Evolutionary conservation across 2,329 filamentous ascomycete species (phyloP).

Genomic region (Fusarium sp.): DNA sequence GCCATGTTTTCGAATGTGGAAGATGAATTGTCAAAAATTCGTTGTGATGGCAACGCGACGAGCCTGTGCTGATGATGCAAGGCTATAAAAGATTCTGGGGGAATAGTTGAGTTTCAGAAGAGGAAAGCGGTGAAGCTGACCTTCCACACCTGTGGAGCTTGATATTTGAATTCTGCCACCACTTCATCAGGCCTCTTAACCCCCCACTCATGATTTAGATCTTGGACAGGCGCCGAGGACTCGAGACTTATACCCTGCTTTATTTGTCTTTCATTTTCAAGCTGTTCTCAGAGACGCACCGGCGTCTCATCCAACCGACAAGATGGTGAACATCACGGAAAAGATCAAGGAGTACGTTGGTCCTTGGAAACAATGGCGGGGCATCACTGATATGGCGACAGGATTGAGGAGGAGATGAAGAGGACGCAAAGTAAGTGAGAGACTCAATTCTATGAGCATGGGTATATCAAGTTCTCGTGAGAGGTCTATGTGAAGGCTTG

Average conservation of each 20-base stretch:
- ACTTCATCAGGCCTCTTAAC: conserved; percentile 43
- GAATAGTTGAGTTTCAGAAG: conserved; percentile 21
- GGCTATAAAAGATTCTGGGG: conserved; percentile 44
- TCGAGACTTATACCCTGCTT: conserved; percentile 22
- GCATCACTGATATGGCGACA: conserved; percentile 54
- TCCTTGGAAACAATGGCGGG: conserved; percentile 2
- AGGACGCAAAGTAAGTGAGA: conserved; percentile 88
- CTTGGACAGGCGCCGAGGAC: conserved; percentile 23
- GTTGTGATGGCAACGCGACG: conserved; percentile 40
- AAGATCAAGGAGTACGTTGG: conserved; percentile 95
- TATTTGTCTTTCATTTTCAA: conserved; percentile 12
- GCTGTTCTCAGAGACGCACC: conserved; percentile 36
- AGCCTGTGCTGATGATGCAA: conserved; percentile 42
- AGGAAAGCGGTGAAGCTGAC: conserved; percentile 47
- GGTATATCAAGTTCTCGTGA: neutral
- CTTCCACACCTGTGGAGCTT: conserved; percentile 33
- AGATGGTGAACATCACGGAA: conserved; percentile 99
- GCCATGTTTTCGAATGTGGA: conserved; percentile 45
- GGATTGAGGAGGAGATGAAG: conserved; percentile 99
- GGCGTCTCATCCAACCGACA: conserved; percentile 49
- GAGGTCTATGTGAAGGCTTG: neutral
- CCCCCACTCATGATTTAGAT: conserved; percentile 46
- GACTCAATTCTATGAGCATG: neutral
- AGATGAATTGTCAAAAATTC: conserved; percentile 14
- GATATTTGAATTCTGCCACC: conserved; percentile 41